Evolutionary conservation across 495 filamentous ascomycete genomes (phyloP).

Genomic region (Cairneyella variabilis): DNA sequence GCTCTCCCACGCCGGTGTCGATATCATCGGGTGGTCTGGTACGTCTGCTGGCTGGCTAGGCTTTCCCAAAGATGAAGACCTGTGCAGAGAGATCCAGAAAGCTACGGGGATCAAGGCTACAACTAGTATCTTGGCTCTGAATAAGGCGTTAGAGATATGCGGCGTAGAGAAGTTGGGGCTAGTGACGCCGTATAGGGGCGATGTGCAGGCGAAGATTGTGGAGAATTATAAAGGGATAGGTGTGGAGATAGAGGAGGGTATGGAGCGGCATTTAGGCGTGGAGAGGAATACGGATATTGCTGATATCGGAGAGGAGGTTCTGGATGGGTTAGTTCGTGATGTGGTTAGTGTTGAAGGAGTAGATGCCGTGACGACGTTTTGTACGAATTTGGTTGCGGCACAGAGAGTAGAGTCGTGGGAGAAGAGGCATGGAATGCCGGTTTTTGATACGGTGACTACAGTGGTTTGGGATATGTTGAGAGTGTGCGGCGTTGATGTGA

Average conservation of each 20-base stretch:
- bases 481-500: conserved; percentile 20
- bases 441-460: conserved; percentile 30
- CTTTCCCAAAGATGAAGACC: conserved; percentile 22
- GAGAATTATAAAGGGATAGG: conserved; percentile 26
- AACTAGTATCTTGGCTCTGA: conserved; percentile 26
- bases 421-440: conserved; percentile 17
- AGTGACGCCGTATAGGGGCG: conserved; percentile 28
- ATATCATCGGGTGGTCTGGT: conserved; percentile 28
- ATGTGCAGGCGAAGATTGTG: conserved; percentile 26
- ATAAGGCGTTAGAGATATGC: conserved; percentile 23
- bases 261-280: conserved; percentile 23
- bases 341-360: conserved; percentile 13
- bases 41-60: conserved; percentile 29
- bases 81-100: conserved; percentile 25
- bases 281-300: conserved; percentile 27
- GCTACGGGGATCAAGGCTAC: conserved; percentile 25
- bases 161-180: conserved; percentile 23
- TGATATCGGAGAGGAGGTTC: conserved; percentile 16
- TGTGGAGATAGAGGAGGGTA: conserved; percentile 18
- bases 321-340: conserved; percentile 24
- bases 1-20: conserved; percentile 24
- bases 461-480: conserved; percentile 28
- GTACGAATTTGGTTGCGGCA: conserved; percentile 28
- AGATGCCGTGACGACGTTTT: conserved; percentile 25
- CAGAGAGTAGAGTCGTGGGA: conserved; percentile 27